Base-by-base conservation (phyloP, 495 filamentous ascomycete species). In the Letharia lupina region DNA sequence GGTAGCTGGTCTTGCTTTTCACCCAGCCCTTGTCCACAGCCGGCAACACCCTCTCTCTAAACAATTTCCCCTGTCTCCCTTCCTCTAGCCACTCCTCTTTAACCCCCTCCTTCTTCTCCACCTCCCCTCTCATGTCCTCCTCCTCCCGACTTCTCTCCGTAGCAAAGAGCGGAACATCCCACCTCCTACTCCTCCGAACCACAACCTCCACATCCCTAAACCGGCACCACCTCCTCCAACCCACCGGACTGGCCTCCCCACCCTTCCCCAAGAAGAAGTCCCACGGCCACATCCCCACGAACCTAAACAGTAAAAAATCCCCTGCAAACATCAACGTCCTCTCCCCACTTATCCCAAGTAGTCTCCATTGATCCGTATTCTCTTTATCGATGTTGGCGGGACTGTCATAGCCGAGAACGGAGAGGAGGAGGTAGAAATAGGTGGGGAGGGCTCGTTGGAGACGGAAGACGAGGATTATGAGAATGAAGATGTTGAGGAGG, bases 271-370 rank as follows among this genome's bases (percentile, higher is more conserved):
- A 62, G 62, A 87, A 79, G 76, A 96, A 96, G 41, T 84, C 83
- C 65, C 82, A 71, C 1, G 91, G 91, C 91, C 91, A 95, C 58
- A 86, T 80, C 70, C 84, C 83, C 62, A 94, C 80, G 62, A 91
- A 83, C 9, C 84, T 75, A 56, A 84, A 76, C 16, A 94, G 81
- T 66, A 88, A 52, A 71, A 89, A 90, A 73, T 96, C 91, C 42
- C 89, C 67, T 40, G 86, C 67, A 69, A 96, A 85, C 28, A 81
- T 84, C 58, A 79, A 69, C 2, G 80, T 79, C 37, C 91, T 84
- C 16, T 77, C 71, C 18, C 80, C 67, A 12, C 89, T 74, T 61
- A 86, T 75, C 28, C 70, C 68, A 0, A 73, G 59, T n/a, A 87
- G 74, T 57, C 84, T 76, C 4, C 73, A 61, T 76, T 81, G 84